Conservation (phyloP, 371 early-diverging fungal species). For the Circinella minor region DNA sequence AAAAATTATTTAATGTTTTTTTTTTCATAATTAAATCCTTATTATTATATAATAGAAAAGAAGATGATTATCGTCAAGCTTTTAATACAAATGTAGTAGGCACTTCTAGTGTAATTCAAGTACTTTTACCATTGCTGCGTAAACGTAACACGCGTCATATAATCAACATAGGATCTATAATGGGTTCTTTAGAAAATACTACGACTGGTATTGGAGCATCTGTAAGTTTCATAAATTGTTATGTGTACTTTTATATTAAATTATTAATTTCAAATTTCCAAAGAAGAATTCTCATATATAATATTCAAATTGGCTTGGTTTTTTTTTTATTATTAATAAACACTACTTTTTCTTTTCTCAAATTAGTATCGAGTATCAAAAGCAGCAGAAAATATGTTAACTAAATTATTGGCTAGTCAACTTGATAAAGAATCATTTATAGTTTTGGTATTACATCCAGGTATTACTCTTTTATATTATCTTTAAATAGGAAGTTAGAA, state of each 20-base stretch:
- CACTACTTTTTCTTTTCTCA: neutral
- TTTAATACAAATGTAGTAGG: slow-evolving; percentile 34
- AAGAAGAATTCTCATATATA: too few species aligned
- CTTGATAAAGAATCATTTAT: slow-evolving; percentile 30
- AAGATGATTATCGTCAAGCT: slow-evolving; percentile 15
- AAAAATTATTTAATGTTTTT: too few species aligned
- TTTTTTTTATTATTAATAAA: neutral
- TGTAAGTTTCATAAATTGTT: neutral
- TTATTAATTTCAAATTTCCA: too few species aligned
- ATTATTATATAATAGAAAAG: slow-evolving; percentile 1
- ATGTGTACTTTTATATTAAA: too few species aligned
- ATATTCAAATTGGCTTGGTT: too few species aligned
- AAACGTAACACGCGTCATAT: slow-evolving; percentile 29
- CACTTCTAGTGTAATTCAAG: slow-evolving; percentile 26
- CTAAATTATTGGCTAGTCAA: slow-evolving; percentile 17
- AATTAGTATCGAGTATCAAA: slow-evolving; percentile 40
- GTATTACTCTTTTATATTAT: too few species aligned
- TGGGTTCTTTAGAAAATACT: slow-evolving; percentile 26
- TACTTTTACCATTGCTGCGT: slow-evolving; percentile 28
- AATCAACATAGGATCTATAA: slow-evolving; percentile 35
- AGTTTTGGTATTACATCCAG: slow-evolving; percentile 36
- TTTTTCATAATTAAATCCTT: too few species aligned
- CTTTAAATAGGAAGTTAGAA: too few species aligned
- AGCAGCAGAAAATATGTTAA: slow-evolving; percentile 37
- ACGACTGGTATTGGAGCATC: neutral